A percentile compares a stretch with the other conserved stretches of the same genome.
Conservation (phyloP, 495 filamentous ascomycete genomes). For the Sabuloglossum arenarium region DNA sequence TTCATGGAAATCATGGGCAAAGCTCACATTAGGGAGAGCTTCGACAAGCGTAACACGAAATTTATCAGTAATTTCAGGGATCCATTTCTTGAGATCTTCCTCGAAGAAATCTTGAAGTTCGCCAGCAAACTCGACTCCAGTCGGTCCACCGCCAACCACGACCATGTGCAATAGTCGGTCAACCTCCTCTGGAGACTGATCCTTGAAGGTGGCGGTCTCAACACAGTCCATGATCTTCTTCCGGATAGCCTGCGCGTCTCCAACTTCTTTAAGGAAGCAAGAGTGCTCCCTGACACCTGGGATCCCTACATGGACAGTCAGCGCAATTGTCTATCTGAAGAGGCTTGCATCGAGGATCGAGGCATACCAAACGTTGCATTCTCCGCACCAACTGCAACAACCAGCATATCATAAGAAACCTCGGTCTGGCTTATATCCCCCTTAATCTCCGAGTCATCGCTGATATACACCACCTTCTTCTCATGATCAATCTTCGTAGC, state of each 20-base stretch:
- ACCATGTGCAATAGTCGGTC: slow-evolving; percentile 97
- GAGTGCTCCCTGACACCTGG: slow-evolving; percentile 85
- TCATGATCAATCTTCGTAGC: slow-evolving; percentile 91
- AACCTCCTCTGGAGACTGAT: slow-evolving; percentile 72
- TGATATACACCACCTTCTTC: slow-evolving; percentile 67
- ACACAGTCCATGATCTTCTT: slow-evolving; percentile 99
- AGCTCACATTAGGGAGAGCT: slow-evolving; percentile 69
- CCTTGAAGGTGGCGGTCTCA: slow-evolving; percentile 96
- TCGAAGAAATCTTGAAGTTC: slow-evolving; percentile 98
- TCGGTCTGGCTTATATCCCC: slow-evolving; percentile 66
- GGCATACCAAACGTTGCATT: slow-evolving; percentile 81
- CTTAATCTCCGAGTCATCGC: slow-evolving; percentile 83
- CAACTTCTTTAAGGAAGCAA: slow-evolving; percentile 97
- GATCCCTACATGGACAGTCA: slow-evolving; percentile 35
- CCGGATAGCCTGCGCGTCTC: slow-evolving; percentile 83
- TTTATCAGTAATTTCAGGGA: slow-evolving; percentile 80
- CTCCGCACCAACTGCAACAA: slow-evolving; percentile 90
- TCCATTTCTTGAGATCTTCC: slow-evolving; percentile 91
- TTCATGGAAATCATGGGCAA: background rate
- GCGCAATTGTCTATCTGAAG: background rate
- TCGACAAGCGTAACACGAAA: slow-evolving; percentile 96
- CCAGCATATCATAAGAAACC: slow-evolving; percentile 94
- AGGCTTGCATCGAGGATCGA: background rate
- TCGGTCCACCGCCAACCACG: slow-evolving; percentile 93
- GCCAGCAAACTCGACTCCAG: slow-evolving; percentile 94